Percentiles rank a stretch among this genome's conserved stretches.
These are phyloP conservation scores for Nakazawaea molendinolei DNA, from an alignment of 805 yeast genomes.

Conservation along the genomic window DNA sequence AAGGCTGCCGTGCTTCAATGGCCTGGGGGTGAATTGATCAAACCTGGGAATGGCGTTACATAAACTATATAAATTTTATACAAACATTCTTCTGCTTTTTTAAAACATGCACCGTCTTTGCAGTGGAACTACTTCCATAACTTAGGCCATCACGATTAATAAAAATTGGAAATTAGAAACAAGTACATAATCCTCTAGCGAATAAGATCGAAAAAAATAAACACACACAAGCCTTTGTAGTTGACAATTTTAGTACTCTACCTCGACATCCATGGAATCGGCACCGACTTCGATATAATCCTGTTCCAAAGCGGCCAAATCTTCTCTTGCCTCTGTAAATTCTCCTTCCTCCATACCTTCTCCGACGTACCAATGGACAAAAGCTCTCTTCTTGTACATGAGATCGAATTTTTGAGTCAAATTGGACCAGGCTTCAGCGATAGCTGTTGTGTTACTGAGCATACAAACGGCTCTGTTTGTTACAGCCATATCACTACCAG, in stretches of 20 bases:
- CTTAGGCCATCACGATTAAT: background rate
- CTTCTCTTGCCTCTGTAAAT: slow-evolving; percentile 91
- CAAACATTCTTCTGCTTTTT: too few species aligned
- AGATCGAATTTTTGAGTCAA: slow-evolving; percentile 87
- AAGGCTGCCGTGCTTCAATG: slow-evolving; percentile 52
- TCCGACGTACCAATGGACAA: slow-evolving; percentile 95
- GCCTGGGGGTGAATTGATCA: slow-evolving; percentile 51
- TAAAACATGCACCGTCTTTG: too few species aligned
- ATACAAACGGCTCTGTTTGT: slow-evolving; percentile 89
- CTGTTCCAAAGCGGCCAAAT: slow-evolving; percentile 85
- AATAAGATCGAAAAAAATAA: background rate
- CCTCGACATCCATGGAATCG: slow-evolving; percentile 58
- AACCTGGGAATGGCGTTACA: slow-evolving; percentile 49
- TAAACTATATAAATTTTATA: slow-evolving; percentile 3
- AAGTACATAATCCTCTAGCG: background rate
- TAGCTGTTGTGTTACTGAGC: slow-evolving; percentile 90
- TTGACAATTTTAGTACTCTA: slow-evolving; percentile 12
- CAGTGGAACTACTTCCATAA: too few species aligned
- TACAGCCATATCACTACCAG: slow-evolving; percentile 72
- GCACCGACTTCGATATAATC: slow-evolving; percentile 89
- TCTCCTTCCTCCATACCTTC: slow-evolving; percentile 99
- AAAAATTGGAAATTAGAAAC: background rate
- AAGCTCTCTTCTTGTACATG: slow-evolving; percentile 92
- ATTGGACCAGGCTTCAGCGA: slow-evolving; percentile 93
- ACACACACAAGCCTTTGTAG: too few species aligned